Evolutionary conservation across 306 rosid genomes (phyloP), one percentile per base, ranked within the genome.

Genomic region (Hippophae gyantsensis): DNA sequence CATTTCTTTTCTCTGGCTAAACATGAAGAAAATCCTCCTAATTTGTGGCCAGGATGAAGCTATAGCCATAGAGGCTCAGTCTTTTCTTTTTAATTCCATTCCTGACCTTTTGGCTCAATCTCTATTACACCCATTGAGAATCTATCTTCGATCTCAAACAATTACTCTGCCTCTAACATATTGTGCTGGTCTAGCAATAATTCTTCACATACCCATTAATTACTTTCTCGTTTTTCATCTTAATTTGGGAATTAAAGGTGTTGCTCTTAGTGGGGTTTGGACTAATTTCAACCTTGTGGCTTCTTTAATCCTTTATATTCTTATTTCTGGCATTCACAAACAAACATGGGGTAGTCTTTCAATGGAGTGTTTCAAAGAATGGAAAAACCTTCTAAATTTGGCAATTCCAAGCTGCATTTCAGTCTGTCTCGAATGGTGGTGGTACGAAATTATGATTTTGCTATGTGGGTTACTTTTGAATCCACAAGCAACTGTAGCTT

Each of bases 391-490:
- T 14, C 88, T 93, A 7, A 66, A 86, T 10, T 78, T 93, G 7
- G 81, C 97, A 0, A 44, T 93, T 38, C 99, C 99, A 2, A 84
- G 86, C 13, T 93, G 99, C 11, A 75, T 86, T 8, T 93, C 99
- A 0, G 99, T 93, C 10, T 93, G 99, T 64, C 78, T 93, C 5
- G 99, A 93, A 41, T 93, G 99, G 99, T 93, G 99, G 99, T 93
- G 99, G 99, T 93, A 93, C 43, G 99, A 93, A 56, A 64, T 93
- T 63, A 89, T 93, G 97, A 88, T 89, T 32, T 58, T 93, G 62
- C 69, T 93, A 6, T 93, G 99, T 53, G 99, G 99, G 0, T 81
- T 93, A 2, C 67, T 93, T 3, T 64, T 43, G 6, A 86, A 93
- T 42, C 99, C 99, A 1, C 84, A 77, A 68, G 85, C 97, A 9